Evolutionary conservation across 805 yeast genomes (phyloP).

Genomic region (Blastobotrys terrestris): DNA sequence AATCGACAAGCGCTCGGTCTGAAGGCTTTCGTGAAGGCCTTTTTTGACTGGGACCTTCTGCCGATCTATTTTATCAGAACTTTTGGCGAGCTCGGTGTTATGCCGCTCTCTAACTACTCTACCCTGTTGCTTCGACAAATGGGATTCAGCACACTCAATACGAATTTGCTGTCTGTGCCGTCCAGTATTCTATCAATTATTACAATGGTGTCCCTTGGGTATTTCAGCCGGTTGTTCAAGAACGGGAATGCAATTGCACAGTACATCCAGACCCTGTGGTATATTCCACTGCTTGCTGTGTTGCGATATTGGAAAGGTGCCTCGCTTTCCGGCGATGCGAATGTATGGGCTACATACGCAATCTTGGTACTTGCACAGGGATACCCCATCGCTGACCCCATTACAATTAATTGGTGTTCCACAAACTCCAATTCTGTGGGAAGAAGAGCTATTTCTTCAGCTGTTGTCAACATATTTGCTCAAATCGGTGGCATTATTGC

Average conservation of each 20-base stretch:
- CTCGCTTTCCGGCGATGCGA: conserved; percentile 18
- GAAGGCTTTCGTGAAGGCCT: conserved; percentile 35
- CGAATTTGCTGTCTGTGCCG: conserved; percentile 36
- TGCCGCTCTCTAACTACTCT: conserved; percentile 37
- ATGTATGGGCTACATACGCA: conserved; percentile 38
- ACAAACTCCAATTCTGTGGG: conserved; percentile 55
- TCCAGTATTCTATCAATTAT: not conserved
- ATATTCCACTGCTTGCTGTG: conserved; percentile 31
- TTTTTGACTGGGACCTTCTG: conserved; percentile 48
- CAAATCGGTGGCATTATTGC: conserved; percentile 52
- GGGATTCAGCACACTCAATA: conserved; percentile 48
- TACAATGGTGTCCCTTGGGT: conserved; percentile 32
- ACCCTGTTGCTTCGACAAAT: conserved; percentile 43
- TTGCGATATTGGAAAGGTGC: conserved; percentile 33
- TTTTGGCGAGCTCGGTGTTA: conserved; percentile 34
- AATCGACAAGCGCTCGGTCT: conserved; percentile 48
- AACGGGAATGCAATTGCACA: conserved; percentile 27
- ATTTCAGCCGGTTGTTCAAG: conserved; percentile 23
- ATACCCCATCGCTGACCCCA: conserved; percentile 40
- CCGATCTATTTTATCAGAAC: conserved; percentile 48
- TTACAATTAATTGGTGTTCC: conserved; percentile 56
- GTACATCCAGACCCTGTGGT: conserved; percentile 30
- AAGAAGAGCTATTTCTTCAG: conserved; percentile 57
- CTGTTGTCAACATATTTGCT: conserved; percentile 56
- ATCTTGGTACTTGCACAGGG: conserved; percentile 26